These are phyloP conservation scores for Cutaneotrichosporon sp. DNA, from an alignment of 1,284 basidiomycete genomes.

Conservation along the genomic window DNA sequence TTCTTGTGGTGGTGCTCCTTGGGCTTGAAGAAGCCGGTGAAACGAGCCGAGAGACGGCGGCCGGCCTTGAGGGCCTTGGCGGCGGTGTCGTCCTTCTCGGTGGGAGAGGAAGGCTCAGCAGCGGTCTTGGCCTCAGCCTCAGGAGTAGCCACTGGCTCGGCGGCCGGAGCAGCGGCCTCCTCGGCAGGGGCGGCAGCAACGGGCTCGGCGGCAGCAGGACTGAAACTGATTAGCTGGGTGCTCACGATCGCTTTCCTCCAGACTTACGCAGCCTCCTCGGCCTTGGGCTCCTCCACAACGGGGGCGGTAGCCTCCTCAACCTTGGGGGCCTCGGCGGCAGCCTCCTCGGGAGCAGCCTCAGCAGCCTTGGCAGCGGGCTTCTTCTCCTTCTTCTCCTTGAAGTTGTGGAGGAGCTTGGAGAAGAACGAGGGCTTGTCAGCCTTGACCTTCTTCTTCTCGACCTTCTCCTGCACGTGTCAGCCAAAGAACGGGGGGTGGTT, in stretches of 20 bases:
- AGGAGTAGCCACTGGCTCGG: slow-evolving; percentile 9
- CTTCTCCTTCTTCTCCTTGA: slow-evolving; percentile 27
- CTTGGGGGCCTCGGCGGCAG: slow-evolving; percentile 20
- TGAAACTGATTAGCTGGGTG: slow-evolving; percentile 13
- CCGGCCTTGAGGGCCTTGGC: slow-evolving; percentile 41
- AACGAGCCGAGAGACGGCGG: slow-evolving; percentile 48
- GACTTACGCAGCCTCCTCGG: slow-evolving; percentile 40
- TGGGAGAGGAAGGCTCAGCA: slow-evolving; percentile 3
- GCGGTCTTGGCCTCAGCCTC: slow-evolving; percentile 12
- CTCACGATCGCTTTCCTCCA: not conserved
- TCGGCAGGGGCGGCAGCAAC: slow-evolving; percentile 32
- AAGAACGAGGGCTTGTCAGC: slow-evolving; percentile 28
- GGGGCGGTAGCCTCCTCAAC: slow-evolving; percentile 24
- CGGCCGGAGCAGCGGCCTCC: slow-evolving; percentile 27
- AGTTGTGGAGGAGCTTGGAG: slow-evolving; percentile 22
- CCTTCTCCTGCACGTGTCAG: slow-evolving; percentile 10
- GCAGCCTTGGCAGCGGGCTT: slow-evolving; percentile 17
- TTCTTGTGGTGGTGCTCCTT: slow-evolving; percentile 27
- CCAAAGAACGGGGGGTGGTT: not conserved
- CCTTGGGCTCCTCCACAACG: slow-evolving; percentile 25
- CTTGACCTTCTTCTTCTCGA: slow-evolving; percentile 30
- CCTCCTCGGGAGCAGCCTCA: slow-evolving; percentile 8
- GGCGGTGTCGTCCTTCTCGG: slow-evolving; percentile 16
- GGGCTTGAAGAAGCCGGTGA: slow-evolving; percentile 42
- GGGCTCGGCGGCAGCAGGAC: slow-evolving; percentile 31